Conservation (phyloP, 2,329 filamentous ascomycete species). For the Arthrobotrys sphaeroides region DNA sequence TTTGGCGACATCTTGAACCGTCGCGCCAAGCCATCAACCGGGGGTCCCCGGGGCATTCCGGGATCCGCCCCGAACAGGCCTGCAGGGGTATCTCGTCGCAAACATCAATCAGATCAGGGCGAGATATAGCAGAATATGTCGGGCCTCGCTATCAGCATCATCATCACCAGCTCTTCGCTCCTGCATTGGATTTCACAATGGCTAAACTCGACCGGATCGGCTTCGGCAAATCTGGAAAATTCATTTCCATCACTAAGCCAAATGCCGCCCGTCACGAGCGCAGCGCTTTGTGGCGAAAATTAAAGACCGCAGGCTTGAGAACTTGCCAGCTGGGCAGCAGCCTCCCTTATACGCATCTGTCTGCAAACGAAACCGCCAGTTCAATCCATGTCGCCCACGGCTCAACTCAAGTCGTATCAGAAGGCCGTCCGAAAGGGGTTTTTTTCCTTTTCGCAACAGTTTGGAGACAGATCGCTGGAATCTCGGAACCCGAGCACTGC, state of each 20-base stretch:
- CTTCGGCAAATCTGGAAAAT: constrained; percentile 6
- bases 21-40: constrained; percentile 25
- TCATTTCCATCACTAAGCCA: not conserved
- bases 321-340: not conserved
- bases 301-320: constrained; percentile 1
- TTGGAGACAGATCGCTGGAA: constrained; percentile 32
- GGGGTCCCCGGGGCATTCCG: constrained; percentile 1
- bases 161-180: no score
- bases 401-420: not conserved
- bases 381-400: not conserved
- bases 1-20: not conserved
- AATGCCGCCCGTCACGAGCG: not conserved
- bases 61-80: not conserved
- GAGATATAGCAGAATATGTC: constrained; percentile 15
- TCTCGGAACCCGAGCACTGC: constrained; percentile 28
- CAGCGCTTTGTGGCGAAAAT: not conserved
- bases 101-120: constrained; percentile 9
- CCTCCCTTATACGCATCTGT: no score
- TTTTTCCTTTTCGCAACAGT: not conserved
- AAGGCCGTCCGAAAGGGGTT: constrained; percentile 13
- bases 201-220: not conserved
- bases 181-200: not conserved
- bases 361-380: no score
- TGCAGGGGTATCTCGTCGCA: constrained; percentile 5
- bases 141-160: constrained; percentile 17